Evolutionary conservation across 805 yeast genomes (phyloP).

Genomic region (Pichia kluyveri): DNA sequence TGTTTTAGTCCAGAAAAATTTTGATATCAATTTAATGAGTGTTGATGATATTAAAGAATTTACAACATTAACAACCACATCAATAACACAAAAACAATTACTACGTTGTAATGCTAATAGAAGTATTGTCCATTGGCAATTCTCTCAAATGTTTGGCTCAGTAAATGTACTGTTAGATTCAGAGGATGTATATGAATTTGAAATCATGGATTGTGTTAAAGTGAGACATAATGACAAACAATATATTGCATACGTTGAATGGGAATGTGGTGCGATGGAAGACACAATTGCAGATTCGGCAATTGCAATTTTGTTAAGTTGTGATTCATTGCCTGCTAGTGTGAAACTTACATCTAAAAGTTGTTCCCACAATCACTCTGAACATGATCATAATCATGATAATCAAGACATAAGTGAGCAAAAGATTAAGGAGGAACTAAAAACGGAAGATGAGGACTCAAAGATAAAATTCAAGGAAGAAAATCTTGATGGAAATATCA

Average conservation of each 20-base stretch:
- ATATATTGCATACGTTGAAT: slow-evolving; percentile 58
- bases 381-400: slow-evolving; percentile 11
- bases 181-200: slow-evolving; percentile 37
- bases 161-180: slow-evolving; percentile 57
- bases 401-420: not conserved
- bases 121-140: slow-evolving; percentile 78
- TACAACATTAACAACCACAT: slow-evolving; percentile 77
- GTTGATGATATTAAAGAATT: slow-evolving; percentile 84
- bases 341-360: slow-evolving; percentile 71
- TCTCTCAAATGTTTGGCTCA: slow-evolving; percentile 91
- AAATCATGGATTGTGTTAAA: slow-evolving; percentile 56
- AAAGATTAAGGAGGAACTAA: not conserved
- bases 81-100: slow-evolving; percentile 73
- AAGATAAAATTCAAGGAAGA: not conserved
- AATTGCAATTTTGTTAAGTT: slow-evolving; percentile 80
- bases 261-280: slow-evolving; percentile 84
- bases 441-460: not conserved
- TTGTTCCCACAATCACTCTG: slow-evolving; percentile 34
- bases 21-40: slow-evolving; percentile 74
- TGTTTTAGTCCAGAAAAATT: slow-evolving; percentile 83
- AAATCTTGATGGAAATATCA: slow-evolving; percentile 1
- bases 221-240: slow-evolving; percentile 38
- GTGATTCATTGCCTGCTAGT: slow-evolving; percentile 92
- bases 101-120: slow-evolving; percentile 73
- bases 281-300: slow-evolving; percentile 94